These are phyloP conservation scores for Drechslerella coelobrocha DNA, from an alignment of 2,329 filamentous ascomycete species.

Conservation along the genomic window DNA sequence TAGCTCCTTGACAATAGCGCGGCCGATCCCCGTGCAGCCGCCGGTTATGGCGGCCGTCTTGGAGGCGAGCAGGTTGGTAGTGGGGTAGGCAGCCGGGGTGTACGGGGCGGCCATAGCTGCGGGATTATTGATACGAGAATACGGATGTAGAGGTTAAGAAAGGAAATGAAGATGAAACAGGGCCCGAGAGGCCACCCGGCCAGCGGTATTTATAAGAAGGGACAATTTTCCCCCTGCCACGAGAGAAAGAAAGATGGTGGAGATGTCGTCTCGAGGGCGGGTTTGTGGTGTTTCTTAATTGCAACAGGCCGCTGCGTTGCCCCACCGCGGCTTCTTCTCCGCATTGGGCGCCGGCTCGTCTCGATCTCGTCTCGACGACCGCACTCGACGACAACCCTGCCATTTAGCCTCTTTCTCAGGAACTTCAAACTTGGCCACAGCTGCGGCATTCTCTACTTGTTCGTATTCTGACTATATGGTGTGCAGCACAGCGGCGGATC, in stretches of 20 bases:
- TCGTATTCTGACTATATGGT: too few species aligned
- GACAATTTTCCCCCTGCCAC: neutral
- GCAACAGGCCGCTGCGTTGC: constrained; percentile 9
- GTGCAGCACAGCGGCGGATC: too few species aligned
- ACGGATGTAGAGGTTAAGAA: neutral
- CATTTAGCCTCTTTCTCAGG: neutral
- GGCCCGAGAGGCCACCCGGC: too few species aligned
- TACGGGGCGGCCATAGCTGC: constrained; percentile 25
- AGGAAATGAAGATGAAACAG: neutral
- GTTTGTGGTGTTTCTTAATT: neutral
- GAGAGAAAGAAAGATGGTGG: neutral
- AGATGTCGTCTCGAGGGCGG: constrained; percentile 25
- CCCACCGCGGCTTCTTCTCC: constrained; percentile 19
- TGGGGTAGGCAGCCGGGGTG: constrained; percentile 44
- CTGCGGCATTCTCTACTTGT: neutral
- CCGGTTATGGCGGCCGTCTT: constrained; percentile 88
- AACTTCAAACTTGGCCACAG: neutral
- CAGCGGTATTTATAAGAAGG: too few species aligned
- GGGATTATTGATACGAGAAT: neutral
- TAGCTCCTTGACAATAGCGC: constrained; percentile 82
- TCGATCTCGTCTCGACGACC: constrained; percentile 44
- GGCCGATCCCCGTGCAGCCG: constrained; percentile 83
- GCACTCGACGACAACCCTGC: neutral
- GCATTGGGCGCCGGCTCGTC: constrained; percentile 38
- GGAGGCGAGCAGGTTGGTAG: constrained; percentile 66